Evolutionary conservation across 768 basidiomycete genomes (phyloP), one percentile per base, ranked within the genome.

Genomic region (Kwoniella heveanensis): DNA sequence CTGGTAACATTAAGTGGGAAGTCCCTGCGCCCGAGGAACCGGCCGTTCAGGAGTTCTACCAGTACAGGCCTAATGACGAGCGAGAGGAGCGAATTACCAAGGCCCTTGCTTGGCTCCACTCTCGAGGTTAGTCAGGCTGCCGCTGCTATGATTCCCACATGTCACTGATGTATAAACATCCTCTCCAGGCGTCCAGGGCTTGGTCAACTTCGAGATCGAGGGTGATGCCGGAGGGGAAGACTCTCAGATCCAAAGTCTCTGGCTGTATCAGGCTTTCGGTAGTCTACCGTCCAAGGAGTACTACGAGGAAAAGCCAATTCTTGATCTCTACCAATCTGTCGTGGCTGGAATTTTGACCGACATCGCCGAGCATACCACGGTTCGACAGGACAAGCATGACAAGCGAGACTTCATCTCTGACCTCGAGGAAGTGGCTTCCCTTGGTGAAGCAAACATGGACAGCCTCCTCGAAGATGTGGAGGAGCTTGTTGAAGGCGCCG

Each of bases 271-370:
- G 75, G 85, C 90, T 1, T 82, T 80, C 8, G 82, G 95, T 15
- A 90, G 91, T 46, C 86, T 96, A 13, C 93, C 92, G 1, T 87
- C 93, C 17, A 94, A 93, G 88, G 92, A 94, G 81, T 96, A 98
- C 78, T 98, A 91, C 79, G 85, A 88, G 57, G 94, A 97, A 51
- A 82, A 86, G 58, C 78, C 82, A 0, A 85, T 91, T 37, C 79
- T 86, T n/a, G 83, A 85, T n/a, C 77, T 89, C 17, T 96, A 96
- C 78, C 82, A 84, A 61, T 80, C 82, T 46, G 87, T 90, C 24
- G 81, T 93, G 21, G 85, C 88, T 69, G 83, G 85, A 21, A 82
- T 95, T 17, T 83, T 97, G 25, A 68, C 83, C 22, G 81, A 84
- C 4, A 80, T 93, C 3, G 84, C 85, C 30, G 54, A 61, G 21